Evolutionary conservation across 148 eudicot species (phyloP).

Genomic region (Amaranthus cruentus): DNA sequence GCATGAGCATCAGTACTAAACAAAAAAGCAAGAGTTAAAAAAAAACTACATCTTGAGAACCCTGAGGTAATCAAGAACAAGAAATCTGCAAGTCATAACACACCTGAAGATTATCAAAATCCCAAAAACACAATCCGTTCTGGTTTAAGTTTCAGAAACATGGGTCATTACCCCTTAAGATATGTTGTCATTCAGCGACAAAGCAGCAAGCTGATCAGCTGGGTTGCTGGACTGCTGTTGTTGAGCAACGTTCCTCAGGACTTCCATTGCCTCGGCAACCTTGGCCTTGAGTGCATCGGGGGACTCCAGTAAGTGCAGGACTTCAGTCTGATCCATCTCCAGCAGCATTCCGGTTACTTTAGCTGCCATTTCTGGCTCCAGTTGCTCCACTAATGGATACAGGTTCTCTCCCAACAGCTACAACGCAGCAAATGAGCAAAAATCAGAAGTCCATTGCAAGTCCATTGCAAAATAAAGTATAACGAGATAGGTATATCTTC

Average conservation of each 20-base stretch:
- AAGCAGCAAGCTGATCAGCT: conserved; percentile 53
- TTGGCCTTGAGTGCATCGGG: conserved; percentile 71
- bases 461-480: not conserved
- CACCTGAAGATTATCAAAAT: not conserved
- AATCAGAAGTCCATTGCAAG: not conserved
- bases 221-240: conserved; percentile 48
- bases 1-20: not conserved
- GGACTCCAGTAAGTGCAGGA: conserved; percentile 62
- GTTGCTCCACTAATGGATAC: conserved; percentile 70
- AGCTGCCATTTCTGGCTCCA: conserved; percentile 64
- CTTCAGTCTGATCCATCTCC: conserved; percentile 83
- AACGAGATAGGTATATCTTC: not conserved
- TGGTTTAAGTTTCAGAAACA: not conserved
- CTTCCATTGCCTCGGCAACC: conserved; percentile 80
- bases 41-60: not conserved
- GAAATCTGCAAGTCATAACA: conserved; percentile 2
- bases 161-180: conserved; percentile 11
- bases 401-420: conserved; percentile 77
- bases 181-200: conserved; percentile 51
- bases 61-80: not conserved
- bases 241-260: conserved; percentile 56
- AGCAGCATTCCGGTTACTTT: conserved; percentile 86
- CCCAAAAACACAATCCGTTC: conserved; percentile 3
- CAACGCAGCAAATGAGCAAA: conserved; percentile 4
- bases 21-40: not conserved